Percentiles rank a stretch among this genome's conserved stretches.
Evolutionary conservation across 495 filamentous ascomycete genomes (phyloP).

Genomic region (Tetracladium setigerum): DNA sequence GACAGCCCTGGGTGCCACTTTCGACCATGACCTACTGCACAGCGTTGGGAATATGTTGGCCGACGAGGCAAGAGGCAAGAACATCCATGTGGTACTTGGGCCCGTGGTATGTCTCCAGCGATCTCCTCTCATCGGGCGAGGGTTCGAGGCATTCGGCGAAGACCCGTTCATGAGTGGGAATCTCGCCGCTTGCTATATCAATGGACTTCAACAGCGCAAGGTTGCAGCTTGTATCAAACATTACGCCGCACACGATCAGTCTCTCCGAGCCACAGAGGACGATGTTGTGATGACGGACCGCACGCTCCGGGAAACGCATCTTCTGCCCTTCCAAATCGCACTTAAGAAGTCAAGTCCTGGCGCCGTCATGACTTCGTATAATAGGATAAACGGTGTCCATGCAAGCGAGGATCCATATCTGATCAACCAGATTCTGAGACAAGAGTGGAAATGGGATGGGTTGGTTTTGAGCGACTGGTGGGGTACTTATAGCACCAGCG

Average conservation of each 20-base stretch:
- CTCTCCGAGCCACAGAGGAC: slow-evolving; percentile 50
- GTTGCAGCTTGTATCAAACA: slow-evolving; percentile 69
- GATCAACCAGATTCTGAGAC: slow-evolving; percentile 47
- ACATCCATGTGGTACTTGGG: slow-evolving; percentile 58
- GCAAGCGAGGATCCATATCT: slow-evolving; percentile 40
- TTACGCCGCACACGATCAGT: slow-evolving; percentile 71
- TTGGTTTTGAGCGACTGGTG: slow-evolving; percentile 49
- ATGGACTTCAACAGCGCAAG: slow-evolving; percentile 60
- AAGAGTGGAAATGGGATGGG: slow-evolving; percentile 50
- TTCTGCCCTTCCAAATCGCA: slow-evolving; percentile 62
- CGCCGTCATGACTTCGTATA: slow-evolving; percentile 65
- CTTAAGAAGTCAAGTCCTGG: slow-evolving; percentile 52
- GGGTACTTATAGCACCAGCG: slow-evolving; percentile 38
- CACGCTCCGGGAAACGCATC: slow-evolving; percentile 69
- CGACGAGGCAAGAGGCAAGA: slow-evolving; percentile 60
- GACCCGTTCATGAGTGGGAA: slow-evolving; percentile 64
- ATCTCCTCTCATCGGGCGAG: slow-evolving; percentile 63
- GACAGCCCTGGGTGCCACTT: slow-evolving; percentile 64
- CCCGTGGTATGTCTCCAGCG: slow-evolving; percentile 68
- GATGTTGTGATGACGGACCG: slow-evolving; percentile 56
- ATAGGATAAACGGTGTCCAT: slow-evolving; percentile 50
- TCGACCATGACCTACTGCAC: slow-evolving; percentile 53
- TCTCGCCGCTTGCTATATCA: slow-evolving; percentile 53
- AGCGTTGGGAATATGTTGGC: slow-evolving; percentile 53
- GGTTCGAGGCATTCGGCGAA: slow-evolving; percentile 65